Conservation (phyloP, 371 early-diverging fungal genomes). For the Mortierella sp. region DNA sequence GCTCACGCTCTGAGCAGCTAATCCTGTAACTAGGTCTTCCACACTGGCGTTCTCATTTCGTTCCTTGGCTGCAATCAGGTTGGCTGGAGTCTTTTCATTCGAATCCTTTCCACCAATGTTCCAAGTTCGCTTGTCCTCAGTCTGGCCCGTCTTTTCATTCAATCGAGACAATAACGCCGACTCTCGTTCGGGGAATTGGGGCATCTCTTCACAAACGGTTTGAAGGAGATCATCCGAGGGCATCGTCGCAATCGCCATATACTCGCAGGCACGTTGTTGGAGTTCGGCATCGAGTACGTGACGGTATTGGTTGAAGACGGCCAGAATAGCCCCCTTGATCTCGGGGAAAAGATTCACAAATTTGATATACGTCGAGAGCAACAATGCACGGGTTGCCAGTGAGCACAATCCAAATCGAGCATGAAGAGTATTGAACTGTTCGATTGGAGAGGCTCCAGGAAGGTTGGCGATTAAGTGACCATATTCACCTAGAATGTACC, state of each 20-base stretch:
- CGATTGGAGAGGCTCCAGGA: slow-evolving; percentile 85
- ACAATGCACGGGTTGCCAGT: slow-evolving; percentile 80
- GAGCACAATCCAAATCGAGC: slow-evolving; percentile 87
- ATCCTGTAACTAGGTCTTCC: slow-evolving; percentile 37
- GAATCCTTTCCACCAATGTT: slow-evolving; percentile 92
- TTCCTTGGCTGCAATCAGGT: slow-evolving; percentile 50
- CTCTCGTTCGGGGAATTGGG: slow-evolving; percentile 94
- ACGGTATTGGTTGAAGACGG: slow-evolving; percentile 86
- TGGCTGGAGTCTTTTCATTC: slow-evolving; percentile 63
- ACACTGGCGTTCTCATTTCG: slow-evolving; percentile 38
- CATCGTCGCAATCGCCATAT: slow-evolving; percentile 85
- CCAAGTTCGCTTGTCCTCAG: slow-evolving; percentile 97
- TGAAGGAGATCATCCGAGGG: slow-evolving; percentile 90
- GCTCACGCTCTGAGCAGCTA: slow-evolving; percentile 20
- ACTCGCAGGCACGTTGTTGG: slow-evolving; percentile 97
- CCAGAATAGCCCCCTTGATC: slow-evolving; percentile 87
- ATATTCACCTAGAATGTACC: slow-evolving; percentile 96
- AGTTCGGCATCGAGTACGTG: slow-evolving; percentile 93
- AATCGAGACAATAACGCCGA: slow-evolving; percentile 86
- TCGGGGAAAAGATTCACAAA: slow-evolving; percentile 97
- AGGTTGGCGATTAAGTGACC: slow-evolving; percentile 93
- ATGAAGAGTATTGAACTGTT: slow-evolving; percentile 94
- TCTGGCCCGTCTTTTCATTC: slow-evolving; percentile 86
- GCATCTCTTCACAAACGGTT: slow-evolving; percentile 96
- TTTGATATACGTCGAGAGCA: slow-evolving; percentile 94